These are phyloP conservation scores for Penicillium coprophilum DNA, from an alignment of 495 filamentous ascomycete species.

Conservation along the genomic window DNA sequence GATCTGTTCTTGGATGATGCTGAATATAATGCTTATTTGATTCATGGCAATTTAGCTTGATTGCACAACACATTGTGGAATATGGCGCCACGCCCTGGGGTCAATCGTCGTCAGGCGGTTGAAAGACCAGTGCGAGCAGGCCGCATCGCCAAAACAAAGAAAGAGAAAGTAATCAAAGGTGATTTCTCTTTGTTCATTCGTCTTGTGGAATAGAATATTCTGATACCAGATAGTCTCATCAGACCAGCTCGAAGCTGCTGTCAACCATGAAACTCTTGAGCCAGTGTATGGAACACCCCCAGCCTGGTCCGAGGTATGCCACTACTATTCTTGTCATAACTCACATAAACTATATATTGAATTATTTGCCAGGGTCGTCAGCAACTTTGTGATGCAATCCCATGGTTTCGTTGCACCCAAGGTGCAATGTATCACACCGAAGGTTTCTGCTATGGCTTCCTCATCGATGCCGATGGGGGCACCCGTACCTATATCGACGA, in stretches of 20 bases:
- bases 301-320: conserved; percentile 56
- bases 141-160: conserved; percentile 4
- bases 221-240: neutral
- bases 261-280: neutral
- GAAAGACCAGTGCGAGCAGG: neutral
- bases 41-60: neutral
- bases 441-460: conserved; percentile 52
- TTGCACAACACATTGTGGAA: neutral
- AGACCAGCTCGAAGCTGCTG: neutral
- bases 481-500: conserved; percentile 58
- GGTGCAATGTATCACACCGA: conserved; percentile 54
- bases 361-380: conserved; percentile 45
- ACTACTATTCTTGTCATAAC: too few species aligned
- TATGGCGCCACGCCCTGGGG: conserved; percentile 3
- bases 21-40: neutral
- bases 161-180: neutral
- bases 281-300: conserved; percentile 43
- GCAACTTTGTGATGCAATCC: conserved; percentile 63
- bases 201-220: neutral
- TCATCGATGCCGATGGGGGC: conserved; percentile 60
- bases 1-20: too few species aligned
- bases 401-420: conserved; percentile 65
- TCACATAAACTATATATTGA: conserved; percentile 7
- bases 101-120: neutral
- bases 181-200: too few species aligned